phyloP scores from a whole-genome alignment of 1,284 basidiomycete genomes.

The Afroboletus lepidellus region DNA sequence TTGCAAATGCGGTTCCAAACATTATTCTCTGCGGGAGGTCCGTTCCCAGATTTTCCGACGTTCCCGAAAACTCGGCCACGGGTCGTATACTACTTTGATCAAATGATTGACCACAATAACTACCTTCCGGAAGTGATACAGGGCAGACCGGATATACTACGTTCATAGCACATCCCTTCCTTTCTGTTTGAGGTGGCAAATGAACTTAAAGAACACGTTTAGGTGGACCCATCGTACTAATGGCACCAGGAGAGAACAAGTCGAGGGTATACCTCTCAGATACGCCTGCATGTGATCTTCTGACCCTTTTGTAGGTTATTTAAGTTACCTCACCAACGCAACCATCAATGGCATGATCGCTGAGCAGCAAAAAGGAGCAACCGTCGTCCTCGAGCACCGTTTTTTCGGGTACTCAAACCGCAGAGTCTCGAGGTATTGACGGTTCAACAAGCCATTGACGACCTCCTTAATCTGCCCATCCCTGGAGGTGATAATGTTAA shows the following conservation, averaged over 20 bases:
- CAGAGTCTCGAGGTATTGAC: slow-evolving; percentile 58
- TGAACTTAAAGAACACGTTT: not conserved
- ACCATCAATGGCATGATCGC: slow-evolving; percentile 68
- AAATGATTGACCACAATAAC: slow-evolving; percentile 70
- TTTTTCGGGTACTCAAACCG: slow-evolving; percentile 55
- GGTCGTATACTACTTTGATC: slow-evolving; percentile 67
- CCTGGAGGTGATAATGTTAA: slow-evolving; percentile 58
- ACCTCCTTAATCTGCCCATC: slow-evolving; percentile 64
- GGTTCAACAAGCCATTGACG: slow-evolving; percentile 72
- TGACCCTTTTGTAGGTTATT: slow-evolving; percentile 45
- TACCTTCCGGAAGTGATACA: slow-evolving; percentile 76
- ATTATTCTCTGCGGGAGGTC: too few relatives aligned
- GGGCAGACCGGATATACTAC: slow-evolving; percentile 65
- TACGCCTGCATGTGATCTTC: slow-evolving; percentile 34
- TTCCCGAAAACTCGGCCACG: too few relatives aligned
- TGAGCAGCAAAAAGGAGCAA: slow-evolving; percentile 61
- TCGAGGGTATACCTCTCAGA: slow-evolving; percentile 36
- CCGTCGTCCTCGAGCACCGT: slow-evolving; percentile 60
- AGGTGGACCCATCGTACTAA: slow-evolving; percentile 69
- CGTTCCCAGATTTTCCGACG: too few relatives aligned
- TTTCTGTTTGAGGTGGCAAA: not conserved
- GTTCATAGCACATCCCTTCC: slow-evolving; percentile 44
- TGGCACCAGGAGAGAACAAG: slow-evolving; percentile 50
- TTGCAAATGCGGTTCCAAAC: slow-evolving; percentile 19
- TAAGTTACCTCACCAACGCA: slow-evolving; percentile 58